A percentile compares a stretch with the other conserved stretches of the same genome.
Evolutionary conservation across 2,329 filamentous ascomycete species (phyloP).

Genomic region (Pseudophaeomoniella oleicola): DNA sequence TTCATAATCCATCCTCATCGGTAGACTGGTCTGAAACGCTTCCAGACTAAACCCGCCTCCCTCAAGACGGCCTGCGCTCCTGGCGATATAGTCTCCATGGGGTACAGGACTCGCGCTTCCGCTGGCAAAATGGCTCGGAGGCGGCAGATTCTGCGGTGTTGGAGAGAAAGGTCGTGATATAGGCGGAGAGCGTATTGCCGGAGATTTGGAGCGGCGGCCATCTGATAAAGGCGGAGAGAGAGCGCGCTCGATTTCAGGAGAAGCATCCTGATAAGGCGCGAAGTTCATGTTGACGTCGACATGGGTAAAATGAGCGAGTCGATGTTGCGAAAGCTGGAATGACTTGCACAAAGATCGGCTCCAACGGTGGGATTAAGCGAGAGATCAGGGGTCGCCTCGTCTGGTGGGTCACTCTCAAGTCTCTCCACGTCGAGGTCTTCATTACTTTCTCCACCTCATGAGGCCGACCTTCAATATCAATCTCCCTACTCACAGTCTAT

Average conservation of each 20-base stretch:
- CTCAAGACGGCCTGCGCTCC: constrained; percentile 22
- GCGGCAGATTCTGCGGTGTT: constrained; percentile 21
- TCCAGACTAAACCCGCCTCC: constrained; percentile 53
- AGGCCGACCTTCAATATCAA: too few species aligned
- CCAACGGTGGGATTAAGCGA: too few species aligned
- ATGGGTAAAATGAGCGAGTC: neutral
- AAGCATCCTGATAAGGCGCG: constrained; percentile 88
- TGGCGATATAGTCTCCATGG: constrained; percentile 20
- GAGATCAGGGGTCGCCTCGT: neutral
- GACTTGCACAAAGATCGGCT: neutral
- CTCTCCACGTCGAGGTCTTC: neutral
- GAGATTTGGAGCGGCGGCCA: constrained; percentile 34
- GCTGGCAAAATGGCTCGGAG: constrained; percentile 23
- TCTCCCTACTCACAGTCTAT: too few species aligned
- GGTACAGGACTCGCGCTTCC: constrained; percentile 14
- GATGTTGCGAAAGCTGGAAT: neutral
- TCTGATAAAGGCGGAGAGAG: constrained; percentile 53
- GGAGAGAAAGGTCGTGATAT: constrained; percentile 27
- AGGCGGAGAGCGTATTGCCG: constrained; percentile 36
- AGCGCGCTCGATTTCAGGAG: constrained; percentile 69
- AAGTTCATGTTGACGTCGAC: constrained; percentile 70
- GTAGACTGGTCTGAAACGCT: constrained; percentile 76
- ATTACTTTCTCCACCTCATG: neutral
- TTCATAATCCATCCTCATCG: constrained; percentile 76
- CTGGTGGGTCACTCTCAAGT: neutral